A percentile compares a stretch with the other conserved stretches of the same genome.
Conservation (phyloP, 2,329 filamentous ascomycete genomes). For the Fusarium odoratissimum region DNA sequence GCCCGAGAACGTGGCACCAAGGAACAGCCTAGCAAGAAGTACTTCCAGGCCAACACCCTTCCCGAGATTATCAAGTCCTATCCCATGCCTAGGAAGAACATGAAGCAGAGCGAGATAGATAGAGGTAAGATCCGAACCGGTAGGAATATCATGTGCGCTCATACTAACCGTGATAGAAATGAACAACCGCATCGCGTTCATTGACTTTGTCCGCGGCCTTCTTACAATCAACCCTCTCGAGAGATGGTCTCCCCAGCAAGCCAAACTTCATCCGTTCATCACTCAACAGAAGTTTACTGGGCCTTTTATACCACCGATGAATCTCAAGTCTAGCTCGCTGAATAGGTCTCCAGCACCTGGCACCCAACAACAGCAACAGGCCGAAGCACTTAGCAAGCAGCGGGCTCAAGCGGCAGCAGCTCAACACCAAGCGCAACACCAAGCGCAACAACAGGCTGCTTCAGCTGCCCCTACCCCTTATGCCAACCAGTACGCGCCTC, state of each 20-base stretch:
- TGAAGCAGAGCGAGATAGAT: slow-evolving; percentile 97
- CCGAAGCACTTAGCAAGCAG: slow-evolving; percentile 93
- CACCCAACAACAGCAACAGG: slow-evolving; percentile 95
- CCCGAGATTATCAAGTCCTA: slow-evolving; percentile 98
- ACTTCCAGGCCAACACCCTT: slow-evolving; percentile 93
- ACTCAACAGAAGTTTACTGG: slow-evolving; percentile 98
- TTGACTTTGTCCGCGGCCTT: slow-evolving; percentile 95
- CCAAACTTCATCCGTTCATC: slow-evolving; percentile 97
- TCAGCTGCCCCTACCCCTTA: slow-evolving; percentile 77
- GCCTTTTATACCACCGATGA: slow-evolving; percentile 97
- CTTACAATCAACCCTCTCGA: slow-evolving; percentile 96
- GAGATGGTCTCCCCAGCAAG: slow-evolving; percentile 97
- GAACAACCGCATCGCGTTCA: slow-evolving; percentile 97
- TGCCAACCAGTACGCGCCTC: slow-evolving; percentile 60
- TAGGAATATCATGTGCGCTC: neutral
- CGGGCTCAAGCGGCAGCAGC: slow-evolving; percentile 69
- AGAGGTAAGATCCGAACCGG: slow-evolving; percentile 72
- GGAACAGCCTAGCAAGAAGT: slow-evolving; percentile 99
- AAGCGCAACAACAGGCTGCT: slow-evolving; percentile 75
- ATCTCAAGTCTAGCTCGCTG: slow-evolving; percentile 85
- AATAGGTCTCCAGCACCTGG: slow-evolving; percentile 91
- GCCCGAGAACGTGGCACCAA: slow-evolving; percentile 95
- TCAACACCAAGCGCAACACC: slow-evolving; percentile 63
- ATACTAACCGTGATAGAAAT: slow-evolving; percentile 75
- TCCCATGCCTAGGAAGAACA: slow-evolving; percentile 98